Percentiles rank a stretch among this genome's conserved stretches.
These are phyloP conservation scores for Phycomyces nitens DNA, from an alignment of 192 early-diverging fungal species.

Conservation along the genomic window DNA sequence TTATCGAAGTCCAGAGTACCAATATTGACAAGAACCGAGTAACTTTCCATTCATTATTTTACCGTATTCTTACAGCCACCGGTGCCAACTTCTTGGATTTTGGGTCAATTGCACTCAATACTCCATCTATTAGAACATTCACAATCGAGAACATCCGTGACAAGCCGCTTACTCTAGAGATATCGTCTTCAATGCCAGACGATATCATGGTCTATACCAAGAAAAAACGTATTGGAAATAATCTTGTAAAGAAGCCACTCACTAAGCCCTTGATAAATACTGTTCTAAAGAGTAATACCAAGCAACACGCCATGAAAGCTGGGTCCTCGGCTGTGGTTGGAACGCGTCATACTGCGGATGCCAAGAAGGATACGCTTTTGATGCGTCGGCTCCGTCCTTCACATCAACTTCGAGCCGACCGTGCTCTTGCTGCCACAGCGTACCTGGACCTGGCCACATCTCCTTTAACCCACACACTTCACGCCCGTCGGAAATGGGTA, in stretches of 20 bases:
- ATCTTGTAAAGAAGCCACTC: not conserved
- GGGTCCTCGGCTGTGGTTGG: not conserved
- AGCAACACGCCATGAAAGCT: not conserved
- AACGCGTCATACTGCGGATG: not conserved
- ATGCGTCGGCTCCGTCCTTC: constrained; percentile 3
- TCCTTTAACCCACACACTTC: constrained; percentile 4
- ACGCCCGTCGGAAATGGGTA: constrained; percentile 10
- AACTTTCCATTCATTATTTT: constrained; percentile 95
- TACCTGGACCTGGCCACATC: constrained; percentile 35
- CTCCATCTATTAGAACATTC: constrained; percentile 73
- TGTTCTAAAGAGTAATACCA: not conserved
- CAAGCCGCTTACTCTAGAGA: constrained; percentile 43
- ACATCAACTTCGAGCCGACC: constrained; percentile 12
- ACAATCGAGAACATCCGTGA: constrained; percentile 81
- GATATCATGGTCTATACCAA: constrained; percentile 36
- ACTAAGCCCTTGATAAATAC: not conserved
- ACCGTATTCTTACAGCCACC: constrained; percentile 80
- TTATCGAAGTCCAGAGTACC: constrained; percentile 86
- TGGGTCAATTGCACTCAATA: constrained; percentile 82
- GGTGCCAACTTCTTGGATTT: constrained; percentile 95
- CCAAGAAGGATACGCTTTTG: not conserved
- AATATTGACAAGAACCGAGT: constrained; percentile 97
- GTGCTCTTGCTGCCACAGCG: constrained; percentile 19
- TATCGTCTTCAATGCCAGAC: constrained; percentile 43
- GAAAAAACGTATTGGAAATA: constrained; percentile 13